phyloP scores from a whole-genome alignment of 2,329 filamentous ascomycete species.

The Epichloe sylvatica region DNA sequence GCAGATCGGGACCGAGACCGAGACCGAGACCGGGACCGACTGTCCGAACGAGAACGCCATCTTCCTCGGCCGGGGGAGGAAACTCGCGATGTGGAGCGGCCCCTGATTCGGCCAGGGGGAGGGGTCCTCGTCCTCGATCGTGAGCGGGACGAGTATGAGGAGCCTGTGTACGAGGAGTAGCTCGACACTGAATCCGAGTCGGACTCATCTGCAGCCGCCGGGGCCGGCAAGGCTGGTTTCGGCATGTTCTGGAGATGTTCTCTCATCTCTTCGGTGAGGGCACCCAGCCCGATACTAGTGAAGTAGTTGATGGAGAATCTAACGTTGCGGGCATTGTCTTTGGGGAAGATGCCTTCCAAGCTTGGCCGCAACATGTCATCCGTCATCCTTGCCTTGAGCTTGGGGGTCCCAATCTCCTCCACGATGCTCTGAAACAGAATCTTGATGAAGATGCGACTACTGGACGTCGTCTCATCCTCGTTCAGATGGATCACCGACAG shows the following conservation, averaged over 20 bases:
- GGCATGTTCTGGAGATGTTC: constrained; percentile 81
- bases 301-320: constrained; percentile 99
- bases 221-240: constrained; percentile 62
- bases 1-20: neutral
- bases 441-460: constrained; percentile 95
- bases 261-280: constrained; percentile 87
- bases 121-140: constrained; percentile 5
- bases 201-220: constrained; percentile 43
- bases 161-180: constrained; percentile 54
- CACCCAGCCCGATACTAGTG: constrained; percentile 92
- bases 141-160: constrained; percentile 7
- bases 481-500: constrained; percentile 76
- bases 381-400: constrained; percentile 59
- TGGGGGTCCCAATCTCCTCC: constrained; percentile 73
- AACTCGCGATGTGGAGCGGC: constrained; percentile 6
- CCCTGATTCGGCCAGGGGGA: neutral
- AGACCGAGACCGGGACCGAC: constrained; percentile 4
- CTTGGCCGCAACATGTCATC: constrained; percentile 67
- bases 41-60: constrained; percentile 5
- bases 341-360: constrained; percentile 78
- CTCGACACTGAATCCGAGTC: constrained; percentile 63
- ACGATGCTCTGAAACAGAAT: constrained; percentile 88
- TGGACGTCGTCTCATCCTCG: constrained; percentile 92
- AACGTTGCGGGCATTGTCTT: constrained; percentile 75
- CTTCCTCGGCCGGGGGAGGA: neutral